Conservation (phyloP, 2,329 filamentous ascomycete species). For the Ophiostoma ulmi region DNA sequence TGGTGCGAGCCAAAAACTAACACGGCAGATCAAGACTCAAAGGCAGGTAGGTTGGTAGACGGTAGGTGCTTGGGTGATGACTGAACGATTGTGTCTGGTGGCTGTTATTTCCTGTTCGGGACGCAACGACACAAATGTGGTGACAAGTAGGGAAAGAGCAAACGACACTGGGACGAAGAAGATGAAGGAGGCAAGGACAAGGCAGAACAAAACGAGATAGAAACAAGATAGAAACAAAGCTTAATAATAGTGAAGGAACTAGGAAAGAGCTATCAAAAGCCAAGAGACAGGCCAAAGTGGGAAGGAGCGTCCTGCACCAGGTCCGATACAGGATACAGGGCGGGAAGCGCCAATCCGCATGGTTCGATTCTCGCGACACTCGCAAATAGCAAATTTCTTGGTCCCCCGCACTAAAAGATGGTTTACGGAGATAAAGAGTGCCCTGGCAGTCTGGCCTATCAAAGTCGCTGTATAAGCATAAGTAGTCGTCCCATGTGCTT, state of each 20-base stretch:
- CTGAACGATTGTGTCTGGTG: conserved; percentile 1
- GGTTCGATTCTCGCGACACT: conserved; percentile 26
- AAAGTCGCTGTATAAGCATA: background rate
- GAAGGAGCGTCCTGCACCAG: conserved; percentile 1
- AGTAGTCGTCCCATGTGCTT: conserved; percentile 3
- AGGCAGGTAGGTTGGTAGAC: background rate
- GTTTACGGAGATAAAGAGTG: conserved; percentile 20
- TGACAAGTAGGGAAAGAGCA: conserved; percentile 4
- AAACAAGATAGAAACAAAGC: background rate
- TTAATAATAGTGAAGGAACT: background rate
- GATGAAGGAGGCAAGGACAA: background rate
- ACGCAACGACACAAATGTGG: background rate
- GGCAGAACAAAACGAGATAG: background rate
- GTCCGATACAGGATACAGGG: conserved; percentile 23
- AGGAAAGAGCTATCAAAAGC: background rate
- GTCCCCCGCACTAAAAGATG: conserved; percentile 14
- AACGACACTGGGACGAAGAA: background rate
- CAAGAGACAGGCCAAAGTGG: conserved; percentile 2
- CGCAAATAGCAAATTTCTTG: conserved; percentile 16
- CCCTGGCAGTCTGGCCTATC: background rate
- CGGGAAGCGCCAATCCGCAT: conserved; percentile 26
- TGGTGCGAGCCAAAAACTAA: background rate
- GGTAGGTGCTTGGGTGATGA: background rate
- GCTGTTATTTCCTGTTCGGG: conserved; percentile 10
- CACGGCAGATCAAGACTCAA: background rate